Conservation (phyloP, 208 protist genomes). For the Angomonas ambiguus region DNA sequence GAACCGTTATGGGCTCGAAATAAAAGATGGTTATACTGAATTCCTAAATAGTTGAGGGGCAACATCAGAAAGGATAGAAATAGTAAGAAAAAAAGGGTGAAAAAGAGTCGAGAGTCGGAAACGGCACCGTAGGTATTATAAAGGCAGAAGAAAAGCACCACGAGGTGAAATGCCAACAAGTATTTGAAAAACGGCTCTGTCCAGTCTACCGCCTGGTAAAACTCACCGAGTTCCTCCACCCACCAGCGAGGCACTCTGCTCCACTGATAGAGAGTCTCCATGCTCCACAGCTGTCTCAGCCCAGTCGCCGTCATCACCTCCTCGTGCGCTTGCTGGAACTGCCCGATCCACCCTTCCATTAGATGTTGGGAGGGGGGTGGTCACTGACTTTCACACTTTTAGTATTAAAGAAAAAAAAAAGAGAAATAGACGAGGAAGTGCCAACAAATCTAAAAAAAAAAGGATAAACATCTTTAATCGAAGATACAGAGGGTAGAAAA, state of each 20-base stretch:
- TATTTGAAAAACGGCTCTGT: constrained; percentile 69
- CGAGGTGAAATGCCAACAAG: constrained; percentile 44
- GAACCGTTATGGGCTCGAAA: constrained; percentile 18
- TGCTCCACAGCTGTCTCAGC: constrained; percentile 1
- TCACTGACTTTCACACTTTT: too few relatives aligned
- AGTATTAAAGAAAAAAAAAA: not conserved
- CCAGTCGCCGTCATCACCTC: constrained; percentile 21
- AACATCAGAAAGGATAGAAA: constrained; percentile 27
- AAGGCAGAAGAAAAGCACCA: constrained; percentile 25
- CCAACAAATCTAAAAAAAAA: too few relatives aligned
- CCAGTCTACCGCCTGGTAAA: constrained; percentile 60
- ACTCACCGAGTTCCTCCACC: constrained; percentile 17
- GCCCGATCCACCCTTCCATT: not conserved
- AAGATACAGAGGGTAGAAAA: not conserved
- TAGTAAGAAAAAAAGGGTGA: constrained; percentile 27
- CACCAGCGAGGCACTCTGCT: not conserved
- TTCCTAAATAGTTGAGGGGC: constrained; percentile 31
- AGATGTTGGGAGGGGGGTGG: too few relatives aligned
- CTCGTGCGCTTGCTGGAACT: constrained; percentile 25
- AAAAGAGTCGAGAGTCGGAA: constrained; percentile 40
- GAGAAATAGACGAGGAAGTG: not conserved
- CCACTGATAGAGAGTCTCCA: too few relatives aligned
- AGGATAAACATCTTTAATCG: too few relatives aligned
- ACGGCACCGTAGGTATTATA: constrained; percentile 20
- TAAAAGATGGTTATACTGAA: constrained; percentile 20